Base-by-base conservation (phyloP, 352 stramenopile genomes). In the Pythium brachiatum region DNA sequence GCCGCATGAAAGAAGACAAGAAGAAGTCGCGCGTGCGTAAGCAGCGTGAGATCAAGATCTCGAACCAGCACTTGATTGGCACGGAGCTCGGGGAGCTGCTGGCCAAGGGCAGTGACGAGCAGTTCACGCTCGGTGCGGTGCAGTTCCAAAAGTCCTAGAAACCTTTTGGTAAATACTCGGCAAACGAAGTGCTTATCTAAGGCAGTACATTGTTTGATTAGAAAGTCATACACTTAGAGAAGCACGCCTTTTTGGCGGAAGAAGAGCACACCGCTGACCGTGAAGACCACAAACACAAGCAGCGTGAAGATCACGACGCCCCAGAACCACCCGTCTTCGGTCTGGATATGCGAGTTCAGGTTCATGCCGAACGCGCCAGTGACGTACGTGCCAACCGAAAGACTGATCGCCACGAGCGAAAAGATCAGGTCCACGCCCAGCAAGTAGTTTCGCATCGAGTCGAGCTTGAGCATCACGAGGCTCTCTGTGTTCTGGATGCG, bases 1-100 rank as follows among this genome's bases (percentile, higher is more conserved):
- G 83, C 39, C 83, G 85, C 48, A 72, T 92, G 60, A 90, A 92
- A 53, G 81, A 91, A 50, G 82, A 90, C 60, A 92, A 90, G 62
- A 94, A 90, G 65, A 89, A 90, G 68, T 80, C 83, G 27, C 80
- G 84, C 26, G 72, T 81, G 68, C 79, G 82, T 46, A 93, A 93
- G 69, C 83, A 92, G 60, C 83, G 86, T 41, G 81, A 95, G 60
- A 95, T 95, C 62, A 95, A 95, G 71, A 93, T 95, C 53, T 91
- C 83, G 8, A 95, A 95, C 72, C 82, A 92, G 65, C 86, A 95
- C 72, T 75, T 95, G 36, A 91, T 92, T 59, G 86, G 83, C 67
- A 95, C 86, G 25, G 88, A 91, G 51, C 83, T 95, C 20, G 86
- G 86, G 27, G 81, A 95, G 68, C 80, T 92, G 54, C 72, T 95